Evolutionary conservation across 257 asterid genomes (phyloP).

Genomic region (Nicotiana knightiana): DNA sequence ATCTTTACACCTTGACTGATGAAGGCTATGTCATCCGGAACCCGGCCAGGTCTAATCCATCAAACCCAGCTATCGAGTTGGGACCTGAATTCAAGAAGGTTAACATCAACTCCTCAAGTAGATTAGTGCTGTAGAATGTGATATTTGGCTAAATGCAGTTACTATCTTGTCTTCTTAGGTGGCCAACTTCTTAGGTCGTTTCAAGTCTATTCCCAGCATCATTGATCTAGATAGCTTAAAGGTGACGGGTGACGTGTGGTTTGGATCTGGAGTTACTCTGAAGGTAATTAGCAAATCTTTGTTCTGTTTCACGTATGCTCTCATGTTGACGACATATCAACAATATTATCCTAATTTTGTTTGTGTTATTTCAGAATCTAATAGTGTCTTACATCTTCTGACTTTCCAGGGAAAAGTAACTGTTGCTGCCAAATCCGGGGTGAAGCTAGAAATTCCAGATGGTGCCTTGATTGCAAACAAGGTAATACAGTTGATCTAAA

Average conservation of each 20-base stretch:
- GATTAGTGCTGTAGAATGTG: neutral
- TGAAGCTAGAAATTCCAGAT: slow-evolving; percentile 76
- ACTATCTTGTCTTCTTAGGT: slow-evolving; percentile 36
- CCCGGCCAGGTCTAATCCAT: slow-evolving; percentile 68
- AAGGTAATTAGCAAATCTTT: slow-evolving; percentile 42
- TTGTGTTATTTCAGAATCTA: neutral
- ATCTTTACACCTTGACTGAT: slow-evolving; percentile 81
- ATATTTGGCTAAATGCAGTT: slow-evolving; percentile 9
- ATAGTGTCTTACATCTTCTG: neutral
- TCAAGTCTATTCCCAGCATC: slow-evolving; percentile 96
- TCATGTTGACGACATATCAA: neutral
- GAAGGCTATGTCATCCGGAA: slow-evolving; percentile 83
- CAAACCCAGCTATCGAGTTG: slow-evolving; percentile 83
- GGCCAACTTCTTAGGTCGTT: slow-evolving; percentile 71
- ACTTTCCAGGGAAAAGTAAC: slow-evolving; percentile 69
- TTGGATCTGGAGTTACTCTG: slow-evolving; percentile 64
- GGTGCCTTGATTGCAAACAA: slow-evolving; percentile 67
- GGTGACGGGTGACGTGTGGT: slow-evolving; percentile 89
- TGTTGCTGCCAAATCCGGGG: slow-evolving; percentile 65
- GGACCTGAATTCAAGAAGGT: slow-evolving; percentile 99
- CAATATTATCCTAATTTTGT: neutral
- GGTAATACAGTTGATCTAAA: slow-evolving; percentile 31
- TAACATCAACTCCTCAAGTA: slow-evolving; percentile 8
- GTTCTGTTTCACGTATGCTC: neutral
- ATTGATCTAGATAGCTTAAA: slow-evolving; percentile 80